phyloP scores from a whole-genome alignment of 345 rosid species.

The Clarkia xantiana region DNA sequence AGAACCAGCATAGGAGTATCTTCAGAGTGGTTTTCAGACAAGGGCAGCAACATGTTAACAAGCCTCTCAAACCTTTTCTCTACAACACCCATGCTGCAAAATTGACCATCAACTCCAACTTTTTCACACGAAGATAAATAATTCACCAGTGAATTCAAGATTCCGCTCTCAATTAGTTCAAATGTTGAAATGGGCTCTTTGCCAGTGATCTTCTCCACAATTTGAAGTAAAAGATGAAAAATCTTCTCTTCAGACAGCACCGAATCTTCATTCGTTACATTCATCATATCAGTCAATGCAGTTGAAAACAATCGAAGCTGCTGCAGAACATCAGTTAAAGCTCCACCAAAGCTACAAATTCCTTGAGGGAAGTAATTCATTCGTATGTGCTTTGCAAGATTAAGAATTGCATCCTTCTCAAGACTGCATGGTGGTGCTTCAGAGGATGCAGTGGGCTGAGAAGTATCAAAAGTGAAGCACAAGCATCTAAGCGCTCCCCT shows the following conservation, averaged over 20 bases:
- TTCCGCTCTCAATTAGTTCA: conserved; percentile 85
- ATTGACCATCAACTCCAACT: too few species aligned
- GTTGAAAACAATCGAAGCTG: conserved; percentile 46
- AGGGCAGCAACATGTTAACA: conserved; percentile 40
- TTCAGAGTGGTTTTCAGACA: conserved; percentile 23
- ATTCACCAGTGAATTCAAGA: conserved; percentile 52
- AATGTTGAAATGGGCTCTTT: conserved; percentile 76
- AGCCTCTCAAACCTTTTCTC: conserved; percentile 60
- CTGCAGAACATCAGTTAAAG: conserved; percentile 68
- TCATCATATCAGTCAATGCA: conserved; percentile 42
- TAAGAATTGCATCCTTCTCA: conserved; percentile 47
- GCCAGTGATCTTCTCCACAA: conserved; percentile 52
- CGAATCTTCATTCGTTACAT: conserved; percentile 18
- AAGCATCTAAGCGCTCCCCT: conserved; percentile 53
- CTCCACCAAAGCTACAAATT: conserved; percentile 41
- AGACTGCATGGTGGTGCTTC: conserved; percentile 43
- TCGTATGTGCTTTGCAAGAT: conserved; percentile 55
- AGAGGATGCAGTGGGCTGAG: conserved; percentile 20
- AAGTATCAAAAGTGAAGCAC: conserved; percentile 53
- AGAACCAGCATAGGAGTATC: conserved; percentile 39
- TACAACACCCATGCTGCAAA: conserved; percentile 11
- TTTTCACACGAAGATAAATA: conserved; percentile 24
- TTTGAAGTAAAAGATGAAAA: conserved; percentile 32
- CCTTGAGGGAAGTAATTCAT: conserved; percentile 46
- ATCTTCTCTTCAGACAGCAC: conserved; percentile 36